Percentiles rank a stretch among this genome's conserved stretches.
Conservation (phyloP, 352 stramenopile genomes). For the Phytophthora chlamydospora region DNA sequence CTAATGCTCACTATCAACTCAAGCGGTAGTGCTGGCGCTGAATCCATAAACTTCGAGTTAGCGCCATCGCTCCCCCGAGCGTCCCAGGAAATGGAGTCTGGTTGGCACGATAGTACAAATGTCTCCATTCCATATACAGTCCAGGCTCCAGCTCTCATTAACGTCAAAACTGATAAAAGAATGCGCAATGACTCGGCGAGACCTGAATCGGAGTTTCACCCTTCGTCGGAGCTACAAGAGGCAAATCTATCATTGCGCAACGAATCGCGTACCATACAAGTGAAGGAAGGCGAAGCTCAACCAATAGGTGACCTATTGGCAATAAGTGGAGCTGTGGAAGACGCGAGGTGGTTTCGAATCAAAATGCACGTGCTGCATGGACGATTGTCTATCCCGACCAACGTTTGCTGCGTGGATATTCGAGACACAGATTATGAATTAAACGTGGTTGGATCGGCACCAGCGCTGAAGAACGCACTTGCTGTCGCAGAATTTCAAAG, state of each 20-base stretch:
- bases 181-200: background rate
- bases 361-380: slow-evolving; percentile 21
- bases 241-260: slow-evolving; percentile 5
- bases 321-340: slow-evolving; percentile 13
- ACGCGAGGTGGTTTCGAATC: slow-evolving; percentile 28
- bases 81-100: background rate
- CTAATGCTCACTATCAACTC: slow-evolving; percentile 18
- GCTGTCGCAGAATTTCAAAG: slow-evolving; percentile 18
- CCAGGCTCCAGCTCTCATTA: slow-evolving; percentile 1
- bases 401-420: slow-evolving; percentile 38
- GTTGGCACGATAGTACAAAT: slow-evolving; percentile 10
- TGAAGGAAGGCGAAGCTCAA: slow-evolving; percentile 1
- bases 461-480: slow-evolving; percentile 21
- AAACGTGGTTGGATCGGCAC: slow-evolving; percentile 24
- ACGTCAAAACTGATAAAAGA: background rate
- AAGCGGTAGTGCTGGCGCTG: background rate
- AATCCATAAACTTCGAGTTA: slow-evolving; percentile 23
- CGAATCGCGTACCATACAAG: slow-evolving; percentile 7
- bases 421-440: slow-evolving; percentile 17
- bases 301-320: slow-evolving; percentile 20
- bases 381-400: slow-evolving; percentile 20
- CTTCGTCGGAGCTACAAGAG: slow-evolving; percentile 1
- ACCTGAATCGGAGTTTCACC: slow-evolving; percentile 3
- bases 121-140: slow-evolving; percentile 19
- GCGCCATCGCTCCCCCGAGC: background rate